Percentiles rank a stretch among this genome's conserved stretches.
phyloP scores from a whole-genome alignment of 768 basidiomycete species.

The Boletus eberwhitei region DNA sequence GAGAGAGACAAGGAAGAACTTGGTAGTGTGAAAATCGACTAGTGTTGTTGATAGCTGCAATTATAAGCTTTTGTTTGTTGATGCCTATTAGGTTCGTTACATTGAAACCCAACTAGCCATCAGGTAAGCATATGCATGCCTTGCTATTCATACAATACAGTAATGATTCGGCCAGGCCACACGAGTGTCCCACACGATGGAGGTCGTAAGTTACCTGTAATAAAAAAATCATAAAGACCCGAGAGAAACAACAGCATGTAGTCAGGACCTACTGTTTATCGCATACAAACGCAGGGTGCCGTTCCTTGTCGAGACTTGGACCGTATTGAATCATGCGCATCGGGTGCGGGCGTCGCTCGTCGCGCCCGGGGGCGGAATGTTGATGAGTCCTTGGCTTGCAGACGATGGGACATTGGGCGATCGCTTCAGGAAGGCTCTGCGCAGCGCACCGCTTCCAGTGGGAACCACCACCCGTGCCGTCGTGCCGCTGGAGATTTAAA shows the following conservation, averaged over 20 bases:
- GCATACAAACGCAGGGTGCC: not conserved
- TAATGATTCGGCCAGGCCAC: constrained; percentile 7
- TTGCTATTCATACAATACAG: constrained; percentile 20
- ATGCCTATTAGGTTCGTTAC: constrained; percentile 34
- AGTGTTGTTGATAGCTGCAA: constrained; percentile 37
- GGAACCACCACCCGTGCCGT: constrained; percentile 20
- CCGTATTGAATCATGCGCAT: not conserved
- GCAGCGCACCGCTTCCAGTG: constrained; percentile 20
- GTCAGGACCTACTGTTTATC: constrained; percentile 1
- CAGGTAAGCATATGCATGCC: constrained; percentile 29
- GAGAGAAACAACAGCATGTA: not conserved
- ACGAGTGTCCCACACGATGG: constrained; percentile 7
- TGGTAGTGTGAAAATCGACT: constrained; percentile 39
- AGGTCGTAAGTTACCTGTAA: constrained; percentile 9
- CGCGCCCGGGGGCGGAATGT: not conserved
- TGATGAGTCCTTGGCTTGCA: constrained; percentile 1
- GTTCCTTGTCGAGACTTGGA: not conserved
- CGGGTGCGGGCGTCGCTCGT: not conserved
- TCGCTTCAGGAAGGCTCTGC: constrained; percentile 16
- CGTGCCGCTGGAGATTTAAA: constrained; percentile 23
- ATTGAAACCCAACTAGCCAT: constrained; percentile 39
- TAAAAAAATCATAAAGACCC: not conserved
- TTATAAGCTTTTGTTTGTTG: constrained; percentile 41
- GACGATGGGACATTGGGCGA: constrained; percentile 21
- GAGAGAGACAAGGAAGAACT: constrained; percentile 36